Evolutionary conservation across 2,329 filamentous ascomycete genomes (phyloP), one percentile per base, ranked within the genome.

Genomic region (Acephala macrosclerotiorum): DNA sequence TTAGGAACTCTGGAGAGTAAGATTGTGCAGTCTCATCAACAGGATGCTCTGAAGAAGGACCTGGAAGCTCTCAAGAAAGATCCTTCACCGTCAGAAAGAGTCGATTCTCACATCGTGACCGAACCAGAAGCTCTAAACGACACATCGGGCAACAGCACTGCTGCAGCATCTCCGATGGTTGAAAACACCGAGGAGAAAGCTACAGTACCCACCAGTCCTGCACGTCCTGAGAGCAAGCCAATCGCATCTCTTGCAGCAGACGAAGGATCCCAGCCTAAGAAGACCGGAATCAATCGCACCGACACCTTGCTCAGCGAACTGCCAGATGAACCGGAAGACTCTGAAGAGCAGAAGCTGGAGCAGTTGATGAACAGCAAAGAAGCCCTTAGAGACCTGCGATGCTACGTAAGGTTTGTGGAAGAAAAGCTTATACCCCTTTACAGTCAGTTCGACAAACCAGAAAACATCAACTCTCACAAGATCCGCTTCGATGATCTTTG

Each of bases 401-500:
- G 45, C 20, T 49, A 22, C n/a, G 45, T 49, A 7, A 49, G 14
- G 45, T 49, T 49, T 14, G 45, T 49, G 18, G 45, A 49, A 22
- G 45, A 49, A n/a, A 49, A 49, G 11, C 6, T 49, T 2, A 49
- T 22, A n/a, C 45, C 45, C 11, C 45, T 49, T 9, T 49, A 49
- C n/a, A n/a, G 25, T 25, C 45, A 49, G 25, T 49, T 49, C 45
- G 45, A 49, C 20, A 49, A 20, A 22, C 45, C 45, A 22, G 45
- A 49, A n/a, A 49, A 49, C 9, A 25, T 49, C 45, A 22, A 49
- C 45, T 11, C 45, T 20, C 45, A 49, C 25, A 49, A 49, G n/a
- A 49, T 49, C 45, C 45, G 45, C 25, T 49, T 49, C 45, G 45
- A 49, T 22, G 45, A 49, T 49, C 45, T 49, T 25, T 49, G 45